Conservation (phyloP, 306 rosid species). For the Quercus engelmannii region DNA sequence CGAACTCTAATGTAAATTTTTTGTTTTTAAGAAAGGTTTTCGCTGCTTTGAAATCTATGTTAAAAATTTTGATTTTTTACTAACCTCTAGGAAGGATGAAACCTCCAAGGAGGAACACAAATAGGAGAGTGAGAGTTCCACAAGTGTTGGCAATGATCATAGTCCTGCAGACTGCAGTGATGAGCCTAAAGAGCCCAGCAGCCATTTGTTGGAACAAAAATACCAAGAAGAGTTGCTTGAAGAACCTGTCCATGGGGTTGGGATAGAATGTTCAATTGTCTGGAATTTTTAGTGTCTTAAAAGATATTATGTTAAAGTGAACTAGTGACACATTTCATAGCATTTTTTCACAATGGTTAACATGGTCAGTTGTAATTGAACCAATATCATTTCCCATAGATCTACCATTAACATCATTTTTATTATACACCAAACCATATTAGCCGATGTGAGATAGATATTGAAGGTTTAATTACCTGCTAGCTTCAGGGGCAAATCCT, state of each 20-base stretch:
- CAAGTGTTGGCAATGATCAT: constrained; percentile 93
- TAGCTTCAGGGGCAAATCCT: constrained; percentile 60
- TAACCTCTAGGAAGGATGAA: constrained; percentile 80
- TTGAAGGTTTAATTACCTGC: constrained; percentile 29
- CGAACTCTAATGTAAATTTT: background rate
- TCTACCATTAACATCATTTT: no score
- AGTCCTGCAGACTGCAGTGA: constrained; percentile 82
- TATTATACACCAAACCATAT: background rate
- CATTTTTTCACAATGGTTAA: no score
- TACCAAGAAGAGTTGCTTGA: constrained; percentile 71
- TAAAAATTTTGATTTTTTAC: constrained; percentile 2
- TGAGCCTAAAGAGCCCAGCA: constrained; percentile 73
- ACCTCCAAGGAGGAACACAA: constrained; percentile 87
- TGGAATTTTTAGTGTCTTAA: background rate
- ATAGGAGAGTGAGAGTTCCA: constrained; percentile 68
- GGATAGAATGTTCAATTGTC: background rate
- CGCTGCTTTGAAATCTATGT: background rate
- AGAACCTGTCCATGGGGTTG: constrained; percentile 52
- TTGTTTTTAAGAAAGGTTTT: background rate
- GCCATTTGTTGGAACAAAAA: constrained; percentile 93
- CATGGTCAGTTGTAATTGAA: no score
- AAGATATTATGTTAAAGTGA: no score
- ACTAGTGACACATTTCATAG: no score
- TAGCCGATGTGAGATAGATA: background rate
- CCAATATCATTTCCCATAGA: no score